phyloP scores from a whole-genome alignment of 345 rosid species.

The Citrus unshiu region DNA sequence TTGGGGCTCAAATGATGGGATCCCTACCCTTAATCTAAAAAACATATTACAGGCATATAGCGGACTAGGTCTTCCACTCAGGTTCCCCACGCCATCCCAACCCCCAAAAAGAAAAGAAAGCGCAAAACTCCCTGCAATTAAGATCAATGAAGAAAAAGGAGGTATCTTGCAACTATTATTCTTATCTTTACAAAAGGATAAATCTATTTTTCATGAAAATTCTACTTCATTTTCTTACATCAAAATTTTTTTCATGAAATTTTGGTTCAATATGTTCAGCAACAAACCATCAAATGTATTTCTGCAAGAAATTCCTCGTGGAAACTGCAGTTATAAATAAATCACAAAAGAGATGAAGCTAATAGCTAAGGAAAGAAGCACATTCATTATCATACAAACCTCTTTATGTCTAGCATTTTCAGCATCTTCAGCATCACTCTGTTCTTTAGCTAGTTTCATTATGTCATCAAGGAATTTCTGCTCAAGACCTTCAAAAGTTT shows the following conservation, averaged over 20 bases:
- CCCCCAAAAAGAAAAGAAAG: too few relatives aligned
- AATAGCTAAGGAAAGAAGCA: slow-evolving; percentile 1
- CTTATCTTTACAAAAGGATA: neutral
- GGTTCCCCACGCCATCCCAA: too few relatives aligned
- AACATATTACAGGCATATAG: too few relatives aligned
- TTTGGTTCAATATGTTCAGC: neutral
- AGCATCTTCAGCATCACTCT: slow-evolving; percentile 74
- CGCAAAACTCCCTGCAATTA: neutral
- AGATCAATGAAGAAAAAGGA: neutral
- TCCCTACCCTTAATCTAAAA: too few relatives aligned
- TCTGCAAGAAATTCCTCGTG: neutral
- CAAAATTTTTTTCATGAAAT: neutral
- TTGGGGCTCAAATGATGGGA: too few relatives aligned
- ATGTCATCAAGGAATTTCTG: slow-evolving; percentile 71
- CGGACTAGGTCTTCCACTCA: neutral
- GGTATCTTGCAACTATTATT: neutral
- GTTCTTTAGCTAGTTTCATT: slow-evolving; percentile 62
- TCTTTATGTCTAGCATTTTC: slow-evolving; percentile 80
- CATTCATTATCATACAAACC: slow-evolving; percentile 39
- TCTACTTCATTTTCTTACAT: neutral
- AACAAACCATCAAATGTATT: neutral
- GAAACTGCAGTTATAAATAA: neutral
- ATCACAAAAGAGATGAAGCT: neutral
- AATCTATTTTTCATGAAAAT: neutral
- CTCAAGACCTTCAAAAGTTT: slow-evolving; percentile 63